Base-by-base conservation (phyloP, 2,329 filamentous ascomycete genomes). In the Fusarium globosum region DNA sequence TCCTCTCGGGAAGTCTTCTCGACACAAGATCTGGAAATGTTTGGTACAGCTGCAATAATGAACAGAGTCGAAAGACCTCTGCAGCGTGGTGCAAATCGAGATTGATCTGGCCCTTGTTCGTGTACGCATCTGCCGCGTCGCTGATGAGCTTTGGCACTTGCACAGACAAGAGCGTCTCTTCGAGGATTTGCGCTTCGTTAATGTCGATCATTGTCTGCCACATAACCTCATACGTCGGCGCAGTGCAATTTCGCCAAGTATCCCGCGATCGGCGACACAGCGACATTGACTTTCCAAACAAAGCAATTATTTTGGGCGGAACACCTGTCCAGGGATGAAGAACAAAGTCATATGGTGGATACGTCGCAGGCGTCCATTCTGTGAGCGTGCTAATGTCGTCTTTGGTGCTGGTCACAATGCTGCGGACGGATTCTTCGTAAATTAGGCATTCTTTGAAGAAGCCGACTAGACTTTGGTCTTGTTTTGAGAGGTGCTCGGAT, bases 11-110 rank as follows among this genome's bases (percentile, higher is more conserved):
- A 7, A 82, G 61, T 1, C 80, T 79, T 12, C 78, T 65, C 1
- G 77, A 76, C 1, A 81, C 79, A 3, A 82, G 74, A 20, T 82
- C 80, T 4, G 80, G 81, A 18, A 82, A 82, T 2, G 82, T 83
- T 66, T 83, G 80, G 72, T 84, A 83, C 0, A 84, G 78, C 58
- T 84, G 83, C 10, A 84, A 65, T 26, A 84, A 73, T 1, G 83
- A 80, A 0, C 79, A 78, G 6, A 84, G 74, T 13, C 80, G 79
- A 52, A 83, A 83, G 0, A 82, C 82, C 43, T 84, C 83, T 8
- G 81, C 82, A 0, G 81, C 81, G 12, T 77, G 68, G 13, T 78
- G 77, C 2, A 84, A 75, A 41, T 84, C 80, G 1, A 74, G 16
- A 7, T 66, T 62, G 0, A 69, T 52, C 1, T 48, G 53, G 1